Base-by-base conservation (phyloP, 768 basidiomycete genomes). In the Tricholomella constricta region DNA sequence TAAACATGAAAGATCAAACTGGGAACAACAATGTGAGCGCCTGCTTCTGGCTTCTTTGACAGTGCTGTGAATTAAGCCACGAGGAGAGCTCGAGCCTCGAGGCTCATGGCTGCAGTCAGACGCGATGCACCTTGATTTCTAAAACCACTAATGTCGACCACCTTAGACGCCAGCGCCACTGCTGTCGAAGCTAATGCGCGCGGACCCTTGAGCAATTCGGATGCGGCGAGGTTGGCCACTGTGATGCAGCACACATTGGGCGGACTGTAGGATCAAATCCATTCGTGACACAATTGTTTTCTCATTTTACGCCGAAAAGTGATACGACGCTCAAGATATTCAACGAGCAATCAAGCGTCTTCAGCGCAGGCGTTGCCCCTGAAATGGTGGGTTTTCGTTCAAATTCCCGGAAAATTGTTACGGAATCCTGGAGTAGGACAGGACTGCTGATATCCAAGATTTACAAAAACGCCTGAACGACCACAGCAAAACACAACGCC, bases 291-390 rank as follows among this genome's bases (percentile, higher is more conserved):
- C 31, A 9, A 23, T 1, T 32, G 6, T 29, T 3, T 31, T 29
- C 41, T 27, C 42, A 26, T 32, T 44, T 51, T 34, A 51, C n/a
- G 22, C n/a, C 22, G 34, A 51, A 36, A 59, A 74, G 72, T 10
- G 71, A 65, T 8, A 53, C 51, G 17, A 66, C 63, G 10, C 69
- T 76, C 48, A 54, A 52, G 2, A 56, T 54, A 7, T 54, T 75
- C 50, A 69, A 71, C 37, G 65, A 66, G 25, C 67, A 70, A 51
- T 66, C 68, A 4, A 56, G 58, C 6, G 57, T 58, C 46, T 60
- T 76, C 7, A 59, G 61, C 6, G 34, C 47, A 19, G 31, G 51
- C n/a, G 36, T 72, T 4, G 62, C 66, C 0, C 69, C 69, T 3
- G 55, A 61, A 15, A 59, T 65, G 55, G 74, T 72, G 44, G 44